Conservation (phyloP, 1,284 basidiomycete species). For the Hortiboletus rubellus region DNA sequence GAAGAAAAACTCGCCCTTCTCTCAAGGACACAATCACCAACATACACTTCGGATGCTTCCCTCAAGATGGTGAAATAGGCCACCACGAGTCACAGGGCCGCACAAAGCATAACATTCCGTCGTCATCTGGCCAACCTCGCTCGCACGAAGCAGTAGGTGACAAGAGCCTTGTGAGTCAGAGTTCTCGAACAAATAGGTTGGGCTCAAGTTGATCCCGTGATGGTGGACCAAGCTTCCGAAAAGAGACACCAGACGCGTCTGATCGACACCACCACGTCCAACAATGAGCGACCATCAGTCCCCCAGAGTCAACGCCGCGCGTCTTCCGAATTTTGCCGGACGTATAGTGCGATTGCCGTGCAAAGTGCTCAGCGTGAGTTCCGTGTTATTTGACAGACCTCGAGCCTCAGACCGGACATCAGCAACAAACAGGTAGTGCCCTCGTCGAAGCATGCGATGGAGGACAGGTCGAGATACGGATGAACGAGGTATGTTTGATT, state of each 20-base stretch:
- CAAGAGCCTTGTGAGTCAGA: too few relatives aligned
- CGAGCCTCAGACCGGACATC: slow-evolving; percentile 1
- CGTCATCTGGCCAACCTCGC: too few relatives aligned
- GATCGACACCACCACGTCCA: slow-evolving; percentile 1
- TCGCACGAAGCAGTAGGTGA: too few relatives aligned
- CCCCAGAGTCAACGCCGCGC: slow-evolving; percentile 66
- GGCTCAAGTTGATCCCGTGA: too few relatives aligned
- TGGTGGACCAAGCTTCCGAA: too few relatives aligned
- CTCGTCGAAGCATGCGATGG: slow-evolving; percentile 73
- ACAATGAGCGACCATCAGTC: slow-evolving; percentile 43
- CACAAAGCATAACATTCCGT: too few relatives aligned
- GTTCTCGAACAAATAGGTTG: too few relatives aligned
- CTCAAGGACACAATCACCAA: too few relatives aligned
- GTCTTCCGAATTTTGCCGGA: slow-evolving; percentile 53
- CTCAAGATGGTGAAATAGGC: too few relatives aligned
- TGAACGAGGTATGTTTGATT: slow-evolving; percentile 44
- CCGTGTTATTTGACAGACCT: not conserved
- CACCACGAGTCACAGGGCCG: too few relatives aligned
- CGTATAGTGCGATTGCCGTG: slow-evolving; percentile 71
- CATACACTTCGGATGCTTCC: too few relatives aligned
- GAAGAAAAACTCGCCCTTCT: too few relatives aligned
- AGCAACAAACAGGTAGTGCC: slow-evolving; percentile 58
- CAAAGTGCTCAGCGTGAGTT: slow-evolving; percentile 61
- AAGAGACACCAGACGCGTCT: slow-evolving; percentile 5
- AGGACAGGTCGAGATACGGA: slow-evolving; percentile 62